A percentile compares a stretch with the other conserved stretches of the same genome.
phyloP scores from a whole-genome alignment of 306 rosid species.

The Quercus wislizeni region DNA sequence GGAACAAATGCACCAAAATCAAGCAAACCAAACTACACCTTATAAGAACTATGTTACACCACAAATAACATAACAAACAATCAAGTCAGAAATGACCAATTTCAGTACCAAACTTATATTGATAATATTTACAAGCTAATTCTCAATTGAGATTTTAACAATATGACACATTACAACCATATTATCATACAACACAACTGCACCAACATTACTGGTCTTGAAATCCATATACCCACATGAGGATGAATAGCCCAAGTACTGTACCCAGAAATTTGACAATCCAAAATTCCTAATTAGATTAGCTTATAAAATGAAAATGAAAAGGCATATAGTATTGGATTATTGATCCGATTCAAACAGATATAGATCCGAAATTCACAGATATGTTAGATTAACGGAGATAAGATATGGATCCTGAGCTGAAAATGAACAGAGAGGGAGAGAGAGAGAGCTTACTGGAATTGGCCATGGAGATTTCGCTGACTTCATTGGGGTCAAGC shows the following conservation, averaged over 20 bases:
- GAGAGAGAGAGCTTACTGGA: conserved; percentile 34
- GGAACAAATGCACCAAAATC: not conserved
- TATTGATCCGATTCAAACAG: not conserved
- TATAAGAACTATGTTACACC: too few relatives aligned
- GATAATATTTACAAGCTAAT: too few relatives aligned
- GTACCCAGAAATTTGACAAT: not conserved
- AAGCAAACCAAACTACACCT: not conserved
- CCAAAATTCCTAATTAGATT: not conserved
- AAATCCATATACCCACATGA: not conserved
- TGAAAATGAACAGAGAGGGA: not conserved
- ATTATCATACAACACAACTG: too few relatives aligned
- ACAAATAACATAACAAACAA: not conserved
- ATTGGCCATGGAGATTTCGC: conserved; percentile 65
- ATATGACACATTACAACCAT: too few relatives aligned
- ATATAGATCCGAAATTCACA: not conserved
- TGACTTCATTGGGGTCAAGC: conserved; percentile 66
- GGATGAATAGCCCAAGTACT: not conserved
- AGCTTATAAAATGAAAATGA: not conserved
- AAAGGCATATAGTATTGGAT: not conserved
- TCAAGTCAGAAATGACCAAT: not conserved
- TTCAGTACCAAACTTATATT: not conserved
- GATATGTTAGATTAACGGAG: not conserved
- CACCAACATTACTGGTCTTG: too few relatives aligned
- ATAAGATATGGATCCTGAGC: not conserved
- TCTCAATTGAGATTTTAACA: too few relatives aligned